Percentiles rank a stretch among this genome's conserved stretches.
Conservation (phyloP, 768 basidiomycete species). For the Tylopilus vinaceipallidus region DNA sequence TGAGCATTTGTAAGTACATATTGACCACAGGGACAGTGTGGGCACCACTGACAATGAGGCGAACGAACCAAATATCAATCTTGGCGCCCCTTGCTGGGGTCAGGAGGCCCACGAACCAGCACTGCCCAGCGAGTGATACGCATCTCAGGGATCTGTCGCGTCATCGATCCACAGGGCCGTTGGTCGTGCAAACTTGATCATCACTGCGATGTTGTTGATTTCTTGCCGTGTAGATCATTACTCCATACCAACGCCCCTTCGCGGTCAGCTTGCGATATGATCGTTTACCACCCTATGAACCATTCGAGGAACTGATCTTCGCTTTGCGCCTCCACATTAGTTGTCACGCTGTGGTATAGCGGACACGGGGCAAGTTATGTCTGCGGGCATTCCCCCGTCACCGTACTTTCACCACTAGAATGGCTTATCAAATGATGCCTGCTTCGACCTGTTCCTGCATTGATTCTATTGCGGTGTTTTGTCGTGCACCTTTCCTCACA, state of each 20-base stretch:
- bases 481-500: neutral
- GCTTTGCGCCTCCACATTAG: neutral
- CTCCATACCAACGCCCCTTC: neutral
- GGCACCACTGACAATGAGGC: neutral
- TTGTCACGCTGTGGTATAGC: neutral
- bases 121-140: neutral
- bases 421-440: too few species aligned
- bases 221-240: neutral
- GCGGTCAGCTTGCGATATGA: neutral
- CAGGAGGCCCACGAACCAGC: neutral
- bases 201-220: neutral
- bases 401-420: too few species aligned
- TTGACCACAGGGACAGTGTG: neutral
- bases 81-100: neutral
- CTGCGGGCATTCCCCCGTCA: neutral
- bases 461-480: neutral
- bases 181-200: neutral
- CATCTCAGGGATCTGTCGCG: neutral
- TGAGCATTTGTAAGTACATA: neutral
- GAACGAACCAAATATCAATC: neutral
- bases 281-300: neutral
- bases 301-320: neutral
- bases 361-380: neutral
- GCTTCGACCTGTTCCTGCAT: too few species aligned
- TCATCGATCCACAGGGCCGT: neutral